Evolutionary conservation across 768 basidiomycete species (phyloP), one percentile per base, ranked within the genome.

Genomic region (Hypsizygus marmoreus): DNA sequence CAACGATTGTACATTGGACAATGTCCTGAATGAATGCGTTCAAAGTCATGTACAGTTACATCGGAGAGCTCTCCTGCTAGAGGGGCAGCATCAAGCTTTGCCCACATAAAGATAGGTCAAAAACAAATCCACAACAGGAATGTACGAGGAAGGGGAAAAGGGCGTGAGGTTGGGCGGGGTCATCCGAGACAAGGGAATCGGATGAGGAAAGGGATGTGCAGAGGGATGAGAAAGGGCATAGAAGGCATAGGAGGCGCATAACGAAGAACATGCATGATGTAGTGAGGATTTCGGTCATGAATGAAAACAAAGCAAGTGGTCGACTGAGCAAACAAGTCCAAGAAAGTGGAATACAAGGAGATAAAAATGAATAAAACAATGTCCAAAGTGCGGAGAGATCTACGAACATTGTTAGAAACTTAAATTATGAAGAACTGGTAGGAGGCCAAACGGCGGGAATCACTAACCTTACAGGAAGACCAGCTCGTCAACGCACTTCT

Each of bases 401-500:
- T 37, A 33, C 5, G n/a, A 24, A 17, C 13, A 40, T 24, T 20
- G 20, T 36, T 2, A 6, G 3, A 24, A 14, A 22, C 14, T 17
- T 20, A 17, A n/a, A 22, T 13, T n/a, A 19, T n/a, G n/a, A 28
- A 24, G 19, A 31, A 40, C n/a, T n/a, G n/a, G n/a, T n/a, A n/a
- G n/a, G n/a, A n/a, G n/a, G n/a, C n/a, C n/a, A n/a, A n/a, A n/a
- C n/a, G n/a, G n/a, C n/a, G n/a, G n/a, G n/a, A 25, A 40, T 22
- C 9, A 57, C 63, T 22, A 37, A 72, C 70, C 64, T 73, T 64
- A 81, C 28, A 79, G 57, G 49, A 60, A 62, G 48, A 76, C 70
- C 25, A 61, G 50, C n/a, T 63, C 62, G 49, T 65, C 63, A 46
- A 58, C 58, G 54, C 75, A 76, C 43, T 67, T 70, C 45, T 61